Evolutionary conservation across 768 basidiomycete species (phyloP).

Genomic region (Pholiota microspora): DNA sequence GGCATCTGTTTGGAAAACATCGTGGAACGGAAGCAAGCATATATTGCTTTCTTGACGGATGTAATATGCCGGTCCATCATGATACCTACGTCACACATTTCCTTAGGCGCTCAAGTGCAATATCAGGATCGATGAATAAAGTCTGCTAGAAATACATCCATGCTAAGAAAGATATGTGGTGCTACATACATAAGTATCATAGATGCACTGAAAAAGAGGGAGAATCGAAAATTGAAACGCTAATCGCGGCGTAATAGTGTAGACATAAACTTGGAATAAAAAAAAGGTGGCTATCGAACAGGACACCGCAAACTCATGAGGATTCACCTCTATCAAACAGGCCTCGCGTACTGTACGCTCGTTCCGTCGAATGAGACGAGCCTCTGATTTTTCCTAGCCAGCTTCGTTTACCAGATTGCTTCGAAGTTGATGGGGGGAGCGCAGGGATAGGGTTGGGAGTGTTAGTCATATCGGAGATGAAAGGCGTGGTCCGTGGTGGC

Average conservation of each 20-base stretch:
- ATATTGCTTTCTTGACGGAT: background rate
- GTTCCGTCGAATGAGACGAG: conserved; percentile 25
- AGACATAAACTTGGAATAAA: background rate
- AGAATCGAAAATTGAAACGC: background rate
- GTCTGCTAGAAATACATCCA: conserved; percentile 29
- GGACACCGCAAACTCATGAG: conserved; percentile 10
- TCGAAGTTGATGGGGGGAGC: conserved; percentile 31
- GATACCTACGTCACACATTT: background rate
- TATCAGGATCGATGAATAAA: background rate
- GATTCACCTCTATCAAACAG: conserved; percentile 20
- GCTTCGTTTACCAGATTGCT: conserved; percentile 51
- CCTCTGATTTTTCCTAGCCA: conserved; percentile 75
- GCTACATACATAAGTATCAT: conserved; percentile 20
- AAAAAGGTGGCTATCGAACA: background rate
- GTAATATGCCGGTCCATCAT: background rate
- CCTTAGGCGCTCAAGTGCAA: background rate
- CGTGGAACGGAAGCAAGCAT: conserved; percentile 3
- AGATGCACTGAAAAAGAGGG: conserved; percentile 10
- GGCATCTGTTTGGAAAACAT: conserved; percentile 42
- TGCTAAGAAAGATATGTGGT: conserved; percentile 19
- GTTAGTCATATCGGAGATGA: conserved; percentile 63
- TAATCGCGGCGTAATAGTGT: background rate
- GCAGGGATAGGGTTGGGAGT: conserved; percentile 43
- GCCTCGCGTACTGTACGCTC: conserved; percentile 12
- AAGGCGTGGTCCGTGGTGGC: conserved; percentile 32